phyloP scores from a whole-genome alignment of 805 yeast genomes.

The Saccharomycopsis amapae region DNA sequence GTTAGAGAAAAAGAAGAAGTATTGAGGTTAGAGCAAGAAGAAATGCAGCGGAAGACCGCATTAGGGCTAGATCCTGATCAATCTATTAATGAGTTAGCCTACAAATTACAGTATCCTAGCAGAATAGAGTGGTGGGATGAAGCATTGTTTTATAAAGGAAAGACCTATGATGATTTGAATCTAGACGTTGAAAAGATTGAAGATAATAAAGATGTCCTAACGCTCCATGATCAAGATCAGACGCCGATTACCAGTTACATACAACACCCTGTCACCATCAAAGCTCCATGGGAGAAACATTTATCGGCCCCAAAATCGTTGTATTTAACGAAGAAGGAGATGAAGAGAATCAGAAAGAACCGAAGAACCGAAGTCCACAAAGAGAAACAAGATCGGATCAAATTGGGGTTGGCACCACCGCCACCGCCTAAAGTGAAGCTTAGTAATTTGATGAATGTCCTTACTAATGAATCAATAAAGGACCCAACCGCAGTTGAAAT shows the following conservation, averaged over 20 bases:
- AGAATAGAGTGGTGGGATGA: constrained; percentile 86
- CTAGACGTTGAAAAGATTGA: constrained; percentile 31
- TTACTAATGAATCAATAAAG: constrained; percentile 75
- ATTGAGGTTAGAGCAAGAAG: constrained; percentile 30
- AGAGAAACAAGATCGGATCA: constrained; percentile 69
- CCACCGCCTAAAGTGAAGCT: constrained; percentile 86
- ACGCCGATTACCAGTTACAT: constrained; percentile 60
- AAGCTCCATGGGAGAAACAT: constrained; percentile 50
- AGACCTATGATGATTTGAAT: constrained; percentile 32
- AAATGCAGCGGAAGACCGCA: constrained; percentile 27
- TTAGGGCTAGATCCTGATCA: constrained; percentile 47
- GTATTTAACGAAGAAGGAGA: constrained; percentile 68
- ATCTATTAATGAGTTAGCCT: constrained; percentile 49
- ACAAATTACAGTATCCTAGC: constrained; percentile 47
- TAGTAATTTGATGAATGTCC: constrained; percentile 76
- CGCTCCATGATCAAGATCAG: constrained; percentile 31
- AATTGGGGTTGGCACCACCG: constrained; percentile 76
- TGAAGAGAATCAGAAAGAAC: constrained; percentile 64
- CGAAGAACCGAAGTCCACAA: constrained; percentile 56
- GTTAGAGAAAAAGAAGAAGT: constrained; percentile 36
- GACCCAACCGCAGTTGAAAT: constrained; percentile 87
- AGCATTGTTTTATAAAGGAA: constrained; percentile 38
- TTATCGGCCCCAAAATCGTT: constrained; percentile 38
- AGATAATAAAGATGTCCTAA: constrained; percentile 24
- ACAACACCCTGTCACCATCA: constrained; percentile 72